Conservation (phyloP, 2,329 filamentous ascomycete genomes). For the Cercospora zeae-maydis region DNA sequence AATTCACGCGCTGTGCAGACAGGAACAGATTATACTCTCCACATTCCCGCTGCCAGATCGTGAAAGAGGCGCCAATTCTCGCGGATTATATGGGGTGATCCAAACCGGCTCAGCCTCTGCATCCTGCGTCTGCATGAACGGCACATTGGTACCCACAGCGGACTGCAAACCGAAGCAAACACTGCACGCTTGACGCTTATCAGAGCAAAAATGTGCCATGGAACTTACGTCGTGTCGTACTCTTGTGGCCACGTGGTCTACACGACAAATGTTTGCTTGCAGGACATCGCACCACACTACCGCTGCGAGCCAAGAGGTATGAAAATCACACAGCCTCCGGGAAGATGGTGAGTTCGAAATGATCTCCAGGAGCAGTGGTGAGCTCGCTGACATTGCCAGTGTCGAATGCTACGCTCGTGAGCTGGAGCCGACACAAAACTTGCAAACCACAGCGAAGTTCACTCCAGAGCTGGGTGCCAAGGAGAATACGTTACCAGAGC, state of each 20-base stretch:
- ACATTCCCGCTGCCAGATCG: background rate
- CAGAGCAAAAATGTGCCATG: slow-evolving; percentile 20
- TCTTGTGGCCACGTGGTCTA: slow-evolving; percentile 23
- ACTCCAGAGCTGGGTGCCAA: slow-evolving; percentile 19
- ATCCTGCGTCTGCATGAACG: slow-evolving; percentile 3
- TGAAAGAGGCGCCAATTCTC: background rate
- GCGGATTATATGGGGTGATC: background rate
- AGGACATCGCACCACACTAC: slow-evolving; percentile 24
- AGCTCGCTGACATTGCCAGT: background rate
- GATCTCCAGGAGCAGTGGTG: background rate
- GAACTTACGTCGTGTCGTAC: slow-evolving; percentile 25
- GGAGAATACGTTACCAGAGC: slow-evolving; percentile 11
- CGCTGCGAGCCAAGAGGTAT: slow-evolving; percentile 25
- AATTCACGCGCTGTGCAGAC: background rate
- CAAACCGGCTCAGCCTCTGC: background rate
- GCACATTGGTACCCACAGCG: background rate
- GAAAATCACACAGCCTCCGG: slow-evolving; percentile 26
- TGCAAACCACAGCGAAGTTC: slow-evolving; percentile 23
- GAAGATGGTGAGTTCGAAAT: slow-evolving; percentile 7
- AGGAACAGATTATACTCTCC: background rate
- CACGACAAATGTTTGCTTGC: slow-evolving; percentile 23
- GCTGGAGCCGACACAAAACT: slow-evolving; percentile 16
- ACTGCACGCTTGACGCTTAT: background rate
- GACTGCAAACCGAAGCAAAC: slow-evolving; percentile 2
- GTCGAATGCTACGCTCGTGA: slow-evolving; percentile 25